These are phyloP conservation scores for Saturnispora kantuleensis DNA, from an alignment of 805 yeast genomes.

Conservation along the genomic window DNA sequence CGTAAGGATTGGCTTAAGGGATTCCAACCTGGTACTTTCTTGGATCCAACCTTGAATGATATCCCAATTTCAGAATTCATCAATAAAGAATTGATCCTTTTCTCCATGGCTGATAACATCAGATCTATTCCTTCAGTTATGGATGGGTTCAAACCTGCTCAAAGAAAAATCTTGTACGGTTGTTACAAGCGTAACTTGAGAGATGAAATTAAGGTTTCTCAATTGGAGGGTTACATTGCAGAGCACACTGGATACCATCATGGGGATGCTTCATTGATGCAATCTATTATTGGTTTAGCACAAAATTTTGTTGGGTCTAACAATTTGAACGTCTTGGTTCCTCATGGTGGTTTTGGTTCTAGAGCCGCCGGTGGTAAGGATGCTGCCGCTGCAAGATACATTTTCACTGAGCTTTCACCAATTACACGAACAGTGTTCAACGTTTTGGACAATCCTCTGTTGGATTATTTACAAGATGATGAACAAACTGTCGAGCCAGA, in stretches of 20 bases:
- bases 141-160: constrained; percentile 97
- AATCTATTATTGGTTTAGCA: constrained; percentile 88
- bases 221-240: constrained; percentile 80
- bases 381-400: constrained; percentile 96
- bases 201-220: constrained; percentile 80
- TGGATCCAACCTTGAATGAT: constrained; percentile 63
- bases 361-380: constrained; percentile 97
- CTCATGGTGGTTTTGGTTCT: constrained; percentile 94
- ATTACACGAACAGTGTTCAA: constrained; percentile 71
- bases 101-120: constrained; percentile 93
- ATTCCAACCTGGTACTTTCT: constrained; percentile 84
- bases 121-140: constrained; percentile 90
- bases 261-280: constrained; percentile 82
- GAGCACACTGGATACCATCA: constrained; percentile 92
- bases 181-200: constrained; percentile 73
- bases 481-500: constrained; percentile 92
- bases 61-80: constrained; percentile 92
- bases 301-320: constrained; percentile 93
- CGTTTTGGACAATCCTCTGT: constrained; percentile 68
- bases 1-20: constrained; percentile 94
- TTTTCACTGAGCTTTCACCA: constrained; percentile 72
- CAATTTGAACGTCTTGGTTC: constrained; percentile 72
- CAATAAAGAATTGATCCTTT: constrained; percentile 87
- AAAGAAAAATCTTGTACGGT: constrained; percentile 84
- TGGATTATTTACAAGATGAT: constrained; percentile 80